Percentiles rank a stretch among this genome's conserved stretches.
Evolutionary conservation across 176 grass and related monocot species (phyloP).

Genomic region (Dactylis glomerata): DNA sequence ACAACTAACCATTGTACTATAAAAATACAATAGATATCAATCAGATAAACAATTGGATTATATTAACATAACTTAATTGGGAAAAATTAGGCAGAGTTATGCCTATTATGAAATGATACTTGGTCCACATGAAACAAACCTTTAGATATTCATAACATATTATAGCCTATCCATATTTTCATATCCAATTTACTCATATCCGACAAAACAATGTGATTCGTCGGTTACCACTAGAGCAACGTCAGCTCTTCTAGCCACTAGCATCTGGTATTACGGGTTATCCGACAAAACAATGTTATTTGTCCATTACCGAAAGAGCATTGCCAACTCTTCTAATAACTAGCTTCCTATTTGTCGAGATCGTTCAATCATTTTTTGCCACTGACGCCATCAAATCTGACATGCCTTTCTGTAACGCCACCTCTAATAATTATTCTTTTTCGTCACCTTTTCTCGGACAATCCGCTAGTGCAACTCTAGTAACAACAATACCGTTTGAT

Average conservation of each 20-base stretch:
- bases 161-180: neutral
- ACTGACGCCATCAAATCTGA: neutral
- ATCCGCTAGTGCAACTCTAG: neutral
- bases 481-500: neutral
- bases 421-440: neutral
- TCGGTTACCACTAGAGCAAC: neutral
- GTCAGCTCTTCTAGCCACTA: neutral
- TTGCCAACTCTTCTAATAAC: too few relatives aligned
- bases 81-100: neutral
- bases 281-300: too few relatives aligned
- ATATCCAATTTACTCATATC: neutral
- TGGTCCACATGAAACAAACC: neutral
- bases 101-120: neutral
- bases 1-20: neutral
- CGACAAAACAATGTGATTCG: neutral
- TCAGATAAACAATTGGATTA: neutral
- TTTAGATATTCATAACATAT: neutral
- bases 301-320: too few relatives aligned
- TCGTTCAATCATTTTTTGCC: neutral
- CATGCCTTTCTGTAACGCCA: neutral
- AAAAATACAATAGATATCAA: neutral
- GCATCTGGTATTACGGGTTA: too few relatives aligned
- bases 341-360: neutral
- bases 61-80: neutral
- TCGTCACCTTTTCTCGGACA: neutral